Evolutionary conservation across 1,284 basidiomycete genomes (phyloP).

Genomic region (Marasmius oreades): DNA sequence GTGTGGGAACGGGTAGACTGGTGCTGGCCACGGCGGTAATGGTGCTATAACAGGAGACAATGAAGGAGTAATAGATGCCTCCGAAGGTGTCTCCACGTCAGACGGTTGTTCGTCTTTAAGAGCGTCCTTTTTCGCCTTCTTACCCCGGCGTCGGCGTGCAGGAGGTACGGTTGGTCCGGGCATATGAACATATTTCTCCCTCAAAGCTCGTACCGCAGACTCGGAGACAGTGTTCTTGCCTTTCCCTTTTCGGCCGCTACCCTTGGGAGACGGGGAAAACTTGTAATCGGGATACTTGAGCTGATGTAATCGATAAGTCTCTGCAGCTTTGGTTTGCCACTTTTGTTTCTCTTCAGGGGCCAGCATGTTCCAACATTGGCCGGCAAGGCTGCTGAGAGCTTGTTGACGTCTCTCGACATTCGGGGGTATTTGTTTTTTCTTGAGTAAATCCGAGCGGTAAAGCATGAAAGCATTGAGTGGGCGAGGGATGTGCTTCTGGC

Average conservation of each 20-base stretch:
- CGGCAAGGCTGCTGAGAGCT: slow-evolving; percentile 55
- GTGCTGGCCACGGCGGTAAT: slow-evolving; percentile 6
- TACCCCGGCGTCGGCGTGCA: slow-evolving; percentile 3
- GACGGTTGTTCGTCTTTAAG: not conserved
- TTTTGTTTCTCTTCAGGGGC: slow-evolving; percentile 34
- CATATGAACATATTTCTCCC: slow-evolving; percentile 11
- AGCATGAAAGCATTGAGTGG: slow-evolving; percentile 75
- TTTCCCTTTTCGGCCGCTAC: slow-evolving; percentile 12
- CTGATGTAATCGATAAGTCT: slow-evolving; percentile 34
- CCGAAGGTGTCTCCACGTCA: not conserved
- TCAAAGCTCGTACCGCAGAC: slow-evolving; percentile 5
- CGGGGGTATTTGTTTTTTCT: slow-evolving; percentile 31
- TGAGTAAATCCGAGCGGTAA: slow-evolving; percentile 72
- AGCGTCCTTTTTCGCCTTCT: not conserved
- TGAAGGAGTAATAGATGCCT: not conserved
- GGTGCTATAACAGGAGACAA: not conserved
- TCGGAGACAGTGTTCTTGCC: not conserved
- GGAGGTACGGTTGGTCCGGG: slow-evolving; percentile 8
- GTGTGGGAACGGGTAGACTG: not conserved
- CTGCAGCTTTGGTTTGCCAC: slow-evolving; percentile 43
- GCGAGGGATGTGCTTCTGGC: slow-evolving; percentile 45
- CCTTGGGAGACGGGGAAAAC: slow-evolving; percentile 39
- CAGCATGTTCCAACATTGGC: slow-evolving; percentile 50
- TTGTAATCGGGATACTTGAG: slow-evolving; percentile 41
- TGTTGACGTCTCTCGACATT: slow-evolving; percentile 49